Percentiles rank a stretch among this genome's conserved stretches.
Conservation (phyloP, 805 yeast species). For the Monosporozyma yasuniensis region DNA sequence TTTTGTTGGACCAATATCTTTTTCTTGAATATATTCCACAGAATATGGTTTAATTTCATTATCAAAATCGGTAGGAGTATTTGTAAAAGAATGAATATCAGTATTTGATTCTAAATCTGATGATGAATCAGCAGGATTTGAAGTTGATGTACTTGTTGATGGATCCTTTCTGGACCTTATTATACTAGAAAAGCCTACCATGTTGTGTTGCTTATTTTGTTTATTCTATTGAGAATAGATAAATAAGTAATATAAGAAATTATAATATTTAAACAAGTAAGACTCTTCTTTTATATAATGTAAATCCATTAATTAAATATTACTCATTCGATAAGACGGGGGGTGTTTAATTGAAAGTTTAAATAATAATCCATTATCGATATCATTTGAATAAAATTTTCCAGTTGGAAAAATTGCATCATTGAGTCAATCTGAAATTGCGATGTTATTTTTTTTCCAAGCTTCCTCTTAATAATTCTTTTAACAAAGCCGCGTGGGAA, state of each 20-base stretch:
- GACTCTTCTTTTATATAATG: too few relatives aligned
- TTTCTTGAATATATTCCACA: background rate
- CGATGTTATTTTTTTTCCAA: background rate
- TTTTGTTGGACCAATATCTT: constrained; percentile 1
- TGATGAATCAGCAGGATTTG: background rate
- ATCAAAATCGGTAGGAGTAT: background rate
- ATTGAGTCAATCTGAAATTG: background rate
- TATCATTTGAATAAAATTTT: too few relatives aligned
- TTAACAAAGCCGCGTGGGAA: too few relatives aligned
- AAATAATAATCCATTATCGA: too few relatives aligned
- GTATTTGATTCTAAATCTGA: background rate
- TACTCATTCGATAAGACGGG: too few relatives aligned
- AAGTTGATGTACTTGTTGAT: background rate
- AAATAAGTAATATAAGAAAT: background rate
- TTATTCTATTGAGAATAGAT: too few relatives aligned
- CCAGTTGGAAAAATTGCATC: background rate
- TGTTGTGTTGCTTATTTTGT: background rate
- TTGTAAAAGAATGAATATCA: constrained; percentile 3
- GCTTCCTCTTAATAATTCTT: too few relatives aligned
- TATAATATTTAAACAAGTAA: too few relatives aligned
- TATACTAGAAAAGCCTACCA: constrained; percentile 8
- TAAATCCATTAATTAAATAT: too few relatives aligned
- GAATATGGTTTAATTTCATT: constrained; percentile 5
- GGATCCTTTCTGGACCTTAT: constrained; percentile 6
- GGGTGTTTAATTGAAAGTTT: too few relatives aligned